phyloP scores from a whole-genome alignment of 106 monocot genomes.

The Posidonia australis region DNA sequence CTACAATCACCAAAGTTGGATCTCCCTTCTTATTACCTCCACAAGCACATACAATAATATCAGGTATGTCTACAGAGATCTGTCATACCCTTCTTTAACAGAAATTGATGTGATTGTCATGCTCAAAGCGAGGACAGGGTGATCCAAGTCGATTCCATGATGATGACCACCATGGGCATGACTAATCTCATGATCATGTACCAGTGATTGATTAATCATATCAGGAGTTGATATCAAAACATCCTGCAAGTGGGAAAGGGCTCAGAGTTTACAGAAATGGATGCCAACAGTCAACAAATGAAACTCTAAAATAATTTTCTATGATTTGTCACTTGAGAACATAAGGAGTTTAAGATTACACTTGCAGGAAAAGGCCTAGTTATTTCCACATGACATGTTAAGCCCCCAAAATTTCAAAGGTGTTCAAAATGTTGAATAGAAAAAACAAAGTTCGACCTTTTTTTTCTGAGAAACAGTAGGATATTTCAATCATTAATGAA shows the following conservation, averaged over 20 bases:
- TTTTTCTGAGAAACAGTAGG: too few relatives aligned
- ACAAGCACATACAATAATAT: constrained; percentile 1
- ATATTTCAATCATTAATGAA: too few relatives aligned
- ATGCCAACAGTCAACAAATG: background rate
- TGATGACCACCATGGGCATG: constrained; percentile 63
- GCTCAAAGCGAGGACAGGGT: constrained; percentile 80
- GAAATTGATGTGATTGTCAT: constrained; percentile 70
- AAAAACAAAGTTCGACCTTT: too few relatives aligned
- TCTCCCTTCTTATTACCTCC: too few relatives aligned
- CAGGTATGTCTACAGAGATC: constrained; percentile 2
- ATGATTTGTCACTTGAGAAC: too few relatives aligned
- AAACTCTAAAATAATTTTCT: background rate
- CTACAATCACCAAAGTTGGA: too few relatives aligned
- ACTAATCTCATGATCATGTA: constrained; percentile 32
- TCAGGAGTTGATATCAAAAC: constrained; percentile 46
- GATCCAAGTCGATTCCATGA: constrained; percentile 85
- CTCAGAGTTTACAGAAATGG: constrained; percentile 9
- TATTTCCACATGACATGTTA: too few relatives aligned
- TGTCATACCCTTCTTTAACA: constrained; percentile 94
- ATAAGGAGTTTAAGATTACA: too few relatives aligned
- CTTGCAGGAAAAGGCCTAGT: too few relatives aligned
- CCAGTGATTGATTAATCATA: constrained; percentile 27
- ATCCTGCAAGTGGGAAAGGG: constrained; percentile 44
- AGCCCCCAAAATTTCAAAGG: too few relatives aligned
- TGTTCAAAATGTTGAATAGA: too few relatives aligned